phyloP scores from a whole-genome alignment of 192 early-diverging fungal genomes.

The Chytriomyces confervae region DNA sequence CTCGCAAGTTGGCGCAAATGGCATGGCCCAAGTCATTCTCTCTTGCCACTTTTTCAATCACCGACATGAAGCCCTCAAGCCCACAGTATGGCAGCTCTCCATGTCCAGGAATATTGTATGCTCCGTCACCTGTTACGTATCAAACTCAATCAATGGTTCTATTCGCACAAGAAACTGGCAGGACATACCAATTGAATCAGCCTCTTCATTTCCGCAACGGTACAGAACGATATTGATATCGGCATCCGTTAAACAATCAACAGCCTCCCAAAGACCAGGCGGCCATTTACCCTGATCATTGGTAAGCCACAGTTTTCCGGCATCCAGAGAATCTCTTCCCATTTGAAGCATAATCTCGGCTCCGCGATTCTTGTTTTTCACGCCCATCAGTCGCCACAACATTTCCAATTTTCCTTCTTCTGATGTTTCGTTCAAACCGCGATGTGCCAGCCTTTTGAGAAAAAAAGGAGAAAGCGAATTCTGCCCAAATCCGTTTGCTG shows the following conservation, averaged over 20 bases:
- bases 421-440: background rate
- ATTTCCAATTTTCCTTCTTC: slow-evolving; percentile 38
- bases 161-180: slow-evolving; percentile 20
- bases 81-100: slow-evolving; percentile 88
- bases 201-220: slow-evolving; percentile 87
- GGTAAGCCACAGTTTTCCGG: slow-evolving; percentile 44
- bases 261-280: slow-evolving; percentile 63
- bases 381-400: slow-evolving; percentile 54
- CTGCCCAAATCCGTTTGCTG: background rate
- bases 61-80: slow-evolving; percentile 89
- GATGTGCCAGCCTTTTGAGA: background rate
- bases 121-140: slow-evolving; percentile 66
- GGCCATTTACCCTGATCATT: slow-evolving; percentile 44
- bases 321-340: slow-evolving; percentile 54
- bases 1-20: slow-evolving; percentile 85
- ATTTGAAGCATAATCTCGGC: slow-evolving; percentile 57
- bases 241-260: slow-evolving; percentile 60
- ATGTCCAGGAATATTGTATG: slow-evolving; percentile 88
- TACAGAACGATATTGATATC: slow-evolving; percentile 90
- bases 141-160: background rate
- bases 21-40: slow-evolving; percentile 93
- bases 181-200: slow-evolving; percentile 69
- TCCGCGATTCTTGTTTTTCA: slow-evolving; percentile 42
- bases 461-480: background rate
- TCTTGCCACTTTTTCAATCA: slow-evolving; percentile 76